Conservation (phyloP, 805 yeast genomes). For the Martiniozyma abietophila region DNA sequence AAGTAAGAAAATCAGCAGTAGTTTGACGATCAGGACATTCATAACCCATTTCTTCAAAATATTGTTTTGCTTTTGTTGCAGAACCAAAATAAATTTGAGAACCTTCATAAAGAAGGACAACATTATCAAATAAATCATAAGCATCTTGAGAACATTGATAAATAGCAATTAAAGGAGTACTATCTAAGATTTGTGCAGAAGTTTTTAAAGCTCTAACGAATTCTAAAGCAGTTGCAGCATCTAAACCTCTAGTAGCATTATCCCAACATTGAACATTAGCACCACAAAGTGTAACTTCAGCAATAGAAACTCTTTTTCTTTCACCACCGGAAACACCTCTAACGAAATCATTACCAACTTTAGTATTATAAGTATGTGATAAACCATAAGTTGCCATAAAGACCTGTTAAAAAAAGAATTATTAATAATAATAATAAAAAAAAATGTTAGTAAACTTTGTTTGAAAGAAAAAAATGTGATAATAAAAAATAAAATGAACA, state of each 20-base stretch:
- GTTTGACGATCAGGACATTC: slow-evolving; percentile 39
- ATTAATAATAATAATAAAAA: not conserved
- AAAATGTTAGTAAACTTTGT: slow-evolving; percentile 6
- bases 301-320: slow-evolving; percentile 55
- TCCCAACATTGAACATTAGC: slow-evolving; percentile 48
- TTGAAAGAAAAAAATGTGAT: not conserved
- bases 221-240: slow-evolving; percentile 61
- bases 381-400: slow-evolving; percentile 24
- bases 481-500: not conserved
- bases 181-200: slow-evolving; percentile 39
- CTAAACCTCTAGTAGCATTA: slow-evolving; percentile 65
- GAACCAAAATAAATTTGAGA: slow-evolving; percentile 34
- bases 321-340: slow-evolving; percentile 67
- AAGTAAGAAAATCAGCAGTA: slow-evolving; percentile 37
- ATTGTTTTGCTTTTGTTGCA: slow-evolving; percentile 29
- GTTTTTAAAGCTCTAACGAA: slow-evolving; percentile 50
- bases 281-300: slow-evolving; percentile 37
- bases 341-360: slow-evolving; percentile 53
- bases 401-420: slow-evolving; percentile 19
- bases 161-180: slow-evolving; percentile 45
- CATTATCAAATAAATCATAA: slow-evolving; percentile 36
- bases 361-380: slow-evolving; percentile 45
- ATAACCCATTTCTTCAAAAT: slow-evolving; percentile 35
- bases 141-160: slow-evolving; percentile 38
- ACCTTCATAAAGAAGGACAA: slow-evolving; percentile 33